Evolutionary conservation across 108 stramenopile genomes (phyloP).

Genomic region (Cyclostephanos tholiformis): DNA sequence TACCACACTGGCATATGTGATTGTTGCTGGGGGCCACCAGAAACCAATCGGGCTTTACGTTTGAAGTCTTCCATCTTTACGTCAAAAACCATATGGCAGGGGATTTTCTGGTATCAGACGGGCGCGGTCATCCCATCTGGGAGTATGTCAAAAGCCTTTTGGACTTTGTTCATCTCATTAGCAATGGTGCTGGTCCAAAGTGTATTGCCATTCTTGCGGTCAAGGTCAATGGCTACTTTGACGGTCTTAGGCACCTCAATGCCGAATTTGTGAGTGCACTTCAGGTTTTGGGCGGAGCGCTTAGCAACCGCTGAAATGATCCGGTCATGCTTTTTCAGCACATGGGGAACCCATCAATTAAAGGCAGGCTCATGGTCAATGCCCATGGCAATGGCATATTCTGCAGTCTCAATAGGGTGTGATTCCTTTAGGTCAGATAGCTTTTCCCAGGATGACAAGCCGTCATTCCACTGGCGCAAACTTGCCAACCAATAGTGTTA

Average conservation of each 20-base stretch:
- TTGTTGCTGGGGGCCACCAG: constrained; percentile 47
- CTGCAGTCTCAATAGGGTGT: constrained; percentile 19
- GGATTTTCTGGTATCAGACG: constrained; percentile 16
- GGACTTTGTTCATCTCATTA: constrained; percentile 54
- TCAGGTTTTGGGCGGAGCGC: background rate
- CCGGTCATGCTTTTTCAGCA: constrained; percentile 7
- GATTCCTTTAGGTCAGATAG: constrained; percentile 20
- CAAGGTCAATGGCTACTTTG: constrained; percentile 47
- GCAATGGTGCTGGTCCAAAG: constrained; percentile 46
- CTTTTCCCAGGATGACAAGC: constrained; percentile 25
- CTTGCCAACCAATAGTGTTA: constrained; percentile 5
- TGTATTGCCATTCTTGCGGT: constrained; percentile 39
- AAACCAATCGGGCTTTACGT: constrained; percentile 21
- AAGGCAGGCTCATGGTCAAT: constrained; percentile 12
- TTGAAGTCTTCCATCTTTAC: too few species aligned
- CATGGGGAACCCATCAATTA: background rate
- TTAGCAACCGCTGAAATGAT: too few species aligned
- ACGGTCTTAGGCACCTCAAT: constrained; percentile 29
- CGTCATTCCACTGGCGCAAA: constrained; percentile 47
- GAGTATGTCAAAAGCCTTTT: constrained; percentile 35
- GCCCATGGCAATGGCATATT: constrained; percentile 17
- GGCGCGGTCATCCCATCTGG: constrained; percentile 25
- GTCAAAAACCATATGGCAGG: too few species aligned
- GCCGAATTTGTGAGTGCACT: constrained; percentile 32
- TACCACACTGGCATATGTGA: constrained; percentile 27